Evolutionary conservation across 2,329 filamentous ascomycete genomes (phyloP).

Genomic region (Penicillium sp.): DNA sequence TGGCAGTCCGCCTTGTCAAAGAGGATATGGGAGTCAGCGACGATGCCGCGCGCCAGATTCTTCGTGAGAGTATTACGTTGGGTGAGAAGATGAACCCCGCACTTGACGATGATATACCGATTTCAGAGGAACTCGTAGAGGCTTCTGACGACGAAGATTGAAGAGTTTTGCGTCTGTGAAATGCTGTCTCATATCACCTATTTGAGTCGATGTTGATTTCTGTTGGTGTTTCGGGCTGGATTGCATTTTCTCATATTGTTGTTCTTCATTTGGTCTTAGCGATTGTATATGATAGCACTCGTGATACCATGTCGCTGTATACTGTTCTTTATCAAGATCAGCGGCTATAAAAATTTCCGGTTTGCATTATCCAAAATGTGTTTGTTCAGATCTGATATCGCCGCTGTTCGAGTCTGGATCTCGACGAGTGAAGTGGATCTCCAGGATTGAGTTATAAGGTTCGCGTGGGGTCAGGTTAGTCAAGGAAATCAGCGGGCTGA

Average conservation of each 20-base stretch:
- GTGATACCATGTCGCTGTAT: constrained; percentile 14
- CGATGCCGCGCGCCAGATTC: constrained; percentile 55
- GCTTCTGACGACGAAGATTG: background rate
- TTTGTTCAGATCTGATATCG: too few relatives aligned
- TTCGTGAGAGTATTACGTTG: constrained; percentile 67
- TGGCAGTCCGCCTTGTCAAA: constrained; percentile 57
- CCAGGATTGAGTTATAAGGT: too few relatives aligned
- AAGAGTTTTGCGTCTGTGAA: background rate
- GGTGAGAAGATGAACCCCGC: constrained; percentile 71
- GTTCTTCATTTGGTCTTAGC: constrained; percentile 11
- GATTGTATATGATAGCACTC: constrained; percentile 13
- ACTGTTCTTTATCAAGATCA: background rate
- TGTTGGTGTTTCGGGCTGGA: background rate
- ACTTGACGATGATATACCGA: constrained; percentile 55
- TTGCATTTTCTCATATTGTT: background rate
- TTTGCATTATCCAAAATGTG: background rate
- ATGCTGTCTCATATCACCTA: background rate
- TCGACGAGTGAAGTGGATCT: too few relatives aligned
- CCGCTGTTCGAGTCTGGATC: too few relatives aligned
- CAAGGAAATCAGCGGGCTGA: too few relatives aligned
- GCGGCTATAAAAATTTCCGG: background rate
- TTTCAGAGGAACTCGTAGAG: constrained; percentile 18
- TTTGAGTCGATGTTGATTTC: background rate
- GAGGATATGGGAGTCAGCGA: constrained; percentile 58
- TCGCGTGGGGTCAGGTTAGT: too few relatives aligned